Conservation (phyloP, 2,329 filamentous ascomycete species). For the Nigrospora sphaerica region DNA sequence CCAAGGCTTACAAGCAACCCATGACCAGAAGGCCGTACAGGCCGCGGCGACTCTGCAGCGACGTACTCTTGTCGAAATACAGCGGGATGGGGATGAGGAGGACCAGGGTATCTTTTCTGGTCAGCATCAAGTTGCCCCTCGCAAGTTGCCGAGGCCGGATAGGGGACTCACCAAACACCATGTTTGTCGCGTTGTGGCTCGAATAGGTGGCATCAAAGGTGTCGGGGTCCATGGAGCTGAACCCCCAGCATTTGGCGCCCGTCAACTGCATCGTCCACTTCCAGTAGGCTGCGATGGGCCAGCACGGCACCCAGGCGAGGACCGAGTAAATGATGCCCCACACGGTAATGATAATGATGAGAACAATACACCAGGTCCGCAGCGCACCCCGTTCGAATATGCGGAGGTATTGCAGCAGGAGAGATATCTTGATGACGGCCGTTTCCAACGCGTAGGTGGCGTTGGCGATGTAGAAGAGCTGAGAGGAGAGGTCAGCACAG, state of each 20-base stretch:
- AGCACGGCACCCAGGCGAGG: slow-evolving; percentile 21
- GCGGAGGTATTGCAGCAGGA: slow-evolving; percentile 27
- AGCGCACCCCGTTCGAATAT: slow-evolving; percentile 15
- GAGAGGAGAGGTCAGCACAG: background rate
- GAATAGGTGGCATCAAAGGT: slow-evolving; percentile 19
- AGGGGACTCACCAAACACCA: slow-evolving; percentile 11
- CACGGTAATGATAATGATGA: slow-evolving; percentile 14
- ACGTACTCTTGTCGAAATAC: slow-evolving; percentile 14
- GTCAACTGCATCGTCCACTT: slow-evolving; percentile 9
- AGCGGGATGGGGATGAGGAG: slow-evolving; percentile 22
- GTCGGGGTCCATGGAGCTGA: slow-evolving; percentile 16
- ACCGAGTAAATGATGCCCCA: slow-evolving; percentile 21
- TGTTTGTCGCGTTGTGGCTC: slow-evolving; percentile 21
- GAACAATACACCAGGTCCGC: slow-evolving; percentile 13
- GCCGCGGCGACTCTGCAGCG: slow-evolving; percentile 6
- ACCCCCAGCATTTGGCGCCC: slow-evolving; percentile 19
- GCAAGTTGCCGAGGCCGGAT: too few relatives aligned
- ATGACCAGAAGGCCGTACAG: slow-evolving; percentile 8
- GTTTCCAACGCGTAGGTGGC: slow-evolving; percentile 24
- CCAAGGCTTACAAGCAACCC: slow-evolving; percentile 8
- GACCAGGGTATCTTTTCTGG: slow-evolving; percentile 16
- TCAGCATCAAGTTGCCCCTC: too few relatives aligned
- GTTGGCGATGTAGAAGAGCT: slow-evolving; percentile 25
- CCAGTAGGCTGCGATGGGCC: slow-evolving; percentile 24
- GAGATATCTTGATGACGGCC: slow-evolving; percentile 27